Percentiles rank a stretch among this genome's conserved stretches.
Evolutionary conservation across 2,329 filamentous ascomycete genomes (phyloP).

Genomic region (Erysiphe pulchra): DNA sequence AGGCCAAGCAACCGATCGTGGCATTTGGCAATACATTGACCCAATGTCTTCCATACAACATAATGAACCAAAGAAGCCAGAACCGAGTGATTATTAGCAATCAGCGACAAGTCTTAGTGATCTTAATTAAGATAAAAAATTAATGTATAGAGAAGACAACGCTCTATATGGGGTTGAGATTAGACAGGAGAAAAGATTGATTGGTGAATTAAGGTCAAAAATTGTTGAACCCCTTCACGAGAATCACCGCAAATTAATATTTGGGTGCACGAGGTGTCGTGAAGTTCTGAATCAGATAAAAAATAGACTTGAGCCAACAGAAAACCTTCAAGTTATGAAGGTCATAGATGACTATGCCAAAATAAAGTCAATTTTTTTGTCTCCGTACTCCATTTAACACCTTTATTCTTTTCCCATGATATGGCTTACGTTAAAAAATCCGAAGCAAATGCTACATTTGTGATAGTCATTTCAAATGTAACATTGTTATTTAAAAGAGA

Average conservation of each 20-base stretch:
- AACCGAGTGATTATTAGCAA: neutral
- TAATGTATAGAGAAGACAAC: neutral
- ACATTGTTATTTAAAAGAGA: too few relatives aligned
- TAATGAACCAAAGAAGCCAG: neutral
- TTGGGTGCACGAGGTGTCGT: neutral
- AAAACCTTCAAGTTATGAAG: neutral
- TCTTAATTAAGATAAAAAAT: neutral
- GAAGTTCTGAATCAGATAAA: neutral
- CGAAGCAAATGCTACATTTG: too few relatives aligned
- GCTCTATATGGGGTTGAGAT: neutral
- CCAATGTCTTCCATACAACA: neutral
- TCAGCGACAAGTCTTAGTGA: neutral
- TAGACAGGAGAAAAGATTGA: neutral
- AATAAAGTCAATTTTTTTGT: too few relatives aligned
- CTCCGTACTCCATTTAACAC: too few relatives aligned
- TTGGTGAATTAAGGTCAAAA: neutral
- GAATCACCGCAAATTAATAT: neutral
- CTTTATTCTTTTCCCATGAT: too few relatives aligned
- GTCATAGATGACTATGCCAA: neutral
- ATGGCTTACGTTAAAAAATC: too few relatives aligned
- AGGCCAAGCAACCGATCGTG: neutral
- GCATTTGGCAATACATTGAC: neutral
- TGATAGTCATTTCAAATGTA: too few relatives aligned
- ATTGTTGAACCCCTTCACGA: neutral
- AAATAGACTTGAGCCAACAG: neutral